A percentile compares a stretch with the other conserved stretches of the same genome.
Evolutionary conservation across 768 basidiomycete genomes (phyloP).

Genomic region (Holtermanniella nyarrowii): DNA sequence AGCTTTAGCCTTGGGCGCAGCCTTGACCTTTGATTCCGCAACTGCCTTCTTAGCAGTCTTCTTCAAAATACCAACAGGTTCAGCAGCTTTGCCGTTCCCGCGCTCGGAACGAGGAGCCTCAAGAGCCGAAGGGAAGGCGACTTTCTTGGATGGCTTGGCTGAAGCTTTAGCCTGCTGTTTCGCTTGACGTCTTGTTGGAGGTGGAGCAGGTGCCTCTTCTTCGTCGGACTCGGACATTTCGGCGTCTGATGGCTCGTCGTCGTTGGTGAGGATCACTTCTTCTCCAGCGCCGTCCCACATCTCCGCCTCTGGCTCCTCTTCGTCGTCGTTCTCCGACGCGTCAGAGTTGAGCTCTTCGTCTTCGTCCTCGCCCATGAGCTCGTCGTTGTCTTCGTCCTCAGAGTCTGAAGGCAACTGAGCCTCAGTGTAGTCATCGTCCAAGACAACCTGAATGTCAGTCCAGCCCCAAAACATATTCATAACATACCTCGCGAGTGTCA

Average conservation of each 20-base stretch:
- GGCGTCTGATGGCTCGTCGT: constrained; percentile 36
- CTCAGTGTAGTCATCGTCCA: constrained; percentile 43
- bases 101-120: constrained; percentile 3
- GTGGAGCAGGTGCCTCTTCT: neutral
- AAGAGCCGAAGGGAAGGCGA: constrained; percentile 43
- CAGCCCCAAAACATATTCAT: constrained; percentile 34
- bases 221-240: constrained; percentile 19
- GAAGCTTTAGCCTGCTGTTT: neutral
- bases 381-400: constrained; percentile 39
- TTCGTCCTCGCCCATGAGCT: constrained; percentile 27
- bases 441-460: constrained; percentile 41
- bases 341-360: constrained; percentile 33
- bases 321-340: constrained; percentile 45
- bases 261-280: constrained; percentile 23
- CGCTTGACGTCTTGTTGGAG: neutral
- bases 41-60: constrained; percentile 3
- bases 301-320: constrained; percentile 40
- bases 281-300: constrained; percentile 34
- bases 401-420: constrained; percentile 39
- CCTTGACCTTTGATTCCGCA: constrained; percentile 3
- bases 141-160: constrained; percentile 43
- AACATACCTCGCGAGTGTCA: constrained; percentile 45
- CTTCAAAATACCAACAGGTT: constrained; percentile 1
- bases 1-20: constrained; percentile 19
- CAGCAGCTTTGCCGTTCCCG: constrained; percentile 1